Evolutionary conservation across 345 rosid species (phyloP).

Genomic region (Ricinus communis): DNA sequence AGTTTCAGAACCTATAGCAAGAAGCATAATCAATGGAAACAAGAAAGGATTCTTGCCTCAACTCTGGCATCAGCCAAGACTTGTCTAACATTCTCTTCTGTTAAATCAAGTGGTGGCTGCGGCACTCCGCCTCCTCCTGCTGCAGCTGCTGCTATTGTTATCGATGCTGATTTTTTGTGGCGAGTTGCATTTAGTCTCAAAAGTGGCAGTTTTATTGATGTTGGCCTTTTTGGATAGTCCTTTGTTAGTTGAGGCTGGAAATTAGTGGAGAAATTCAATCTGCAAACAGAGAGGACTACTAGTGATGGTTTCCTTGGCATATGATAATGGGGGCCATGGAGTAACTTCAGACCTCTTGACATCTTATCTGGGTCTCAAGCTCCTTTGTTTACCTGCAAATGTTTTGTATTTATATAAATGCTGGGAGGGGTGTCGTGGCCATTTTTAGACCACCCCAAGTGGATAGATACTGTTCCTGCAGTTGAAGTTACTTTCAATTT

Average conservation of each 20-base stretch:
- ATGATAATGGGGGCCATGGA: background rate
- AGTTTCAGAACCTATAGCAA: background rate
- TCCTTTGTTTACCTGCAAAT: background rate
- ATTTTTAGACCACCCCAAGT: conserved; percentile 21
- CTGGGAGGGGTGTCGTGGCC: conserved; percentile 22
- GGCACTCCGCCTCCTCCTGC: conserved; percentile 60
- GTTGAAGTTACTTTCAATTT: background rate
- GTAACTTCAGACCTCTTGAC: background rate
- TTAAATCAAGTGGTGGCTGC: conserved; percentile 72
- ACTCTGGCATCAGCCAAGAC: conserved; percentile 69
- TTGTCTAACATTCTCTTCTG: conserved; percentile 70
- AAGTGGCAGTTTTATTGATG: conserved; percentile 3
- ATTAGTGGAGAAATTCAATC: background rate
- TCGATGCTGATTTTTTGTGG: background rate
- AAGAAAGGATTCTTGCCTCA: conserved; percentile 47
- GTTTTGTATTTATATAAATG: background rate
- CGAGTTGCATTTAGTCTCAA: background rate
- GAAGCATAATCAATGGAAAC: background rate
- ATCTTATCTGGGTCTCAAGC: background rate
- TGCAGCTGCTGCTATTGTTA: conserved; percentile 35
- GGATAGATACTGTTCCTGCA: background rate
- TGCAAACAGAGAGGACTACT: background rate
- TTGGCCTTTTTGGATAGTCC: background rate
- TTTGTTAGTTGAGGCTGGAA: too few species aligned
- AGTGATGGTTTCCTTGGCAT: conserved; percentile 3